Base-by-base conservation (phyloP, 2,329 filamentous ascomycete species). In the Incumbomyces lentus region DNA sequence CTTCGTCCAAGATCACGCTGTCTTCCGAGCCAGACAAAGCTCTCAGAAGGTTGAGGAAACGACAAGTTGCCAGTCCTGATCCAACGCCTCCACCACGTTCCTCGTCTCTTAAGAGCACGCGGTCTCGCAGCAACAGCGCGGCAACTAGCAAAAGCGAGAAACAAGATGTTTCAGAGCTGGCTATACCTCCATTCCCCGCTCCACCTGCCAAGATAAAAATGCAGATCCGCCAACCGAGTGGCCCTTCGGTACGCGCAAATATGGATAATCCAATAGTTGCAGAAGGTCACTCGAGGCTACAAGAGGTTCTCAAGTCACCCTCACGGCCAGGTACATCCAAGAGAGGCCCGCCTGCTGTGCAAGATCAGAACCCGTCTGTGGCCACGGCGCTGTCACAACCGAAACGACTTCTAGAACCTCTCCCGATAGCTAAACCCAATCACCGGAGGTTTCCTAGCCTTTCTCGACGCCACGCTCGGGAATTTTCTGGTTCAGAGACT, bases 401-500 rank as follows among this genome's bases (percentile, higher is more conserved):
- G n/a, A 46, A 22, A 35, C 36, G 35, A 17, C 30, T 46, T 10
- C 37, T 70, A 47, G 65, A 69, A 11, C 66, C 71, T 11, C 74
- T 72, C 1, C 72, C 75, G 4, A 63, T 79, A 12, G 70, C 79
- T 13, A 72, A 74, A 49, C 79, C 75, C 55, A 76, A 78, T 50
- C 64, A 66, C 68, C 13, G 65, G 13, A 45, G 42, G 30, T 29
- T 45, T 32, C 40, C 40, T 63, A 7, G 64, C 68, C 12, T 74
- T 78, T 56, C 72, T 65, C 22, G 54, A 67, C 73, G 35, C 72
- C 68, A 34, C 66, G 66, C 8, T 78, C 74, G 8, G 66, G 59
- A 32, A 29, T 6, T 41, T 1, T 31, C 32, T 14, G 38, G 10
- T 12, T 49, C 31, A n/a, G 38, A 38, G 16, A 10, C 38, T 18